phyloP scores from a whole-genome alignment of 202 grass and related monocot genomes.

The Dendrocalamus latiflorus region DNA sequence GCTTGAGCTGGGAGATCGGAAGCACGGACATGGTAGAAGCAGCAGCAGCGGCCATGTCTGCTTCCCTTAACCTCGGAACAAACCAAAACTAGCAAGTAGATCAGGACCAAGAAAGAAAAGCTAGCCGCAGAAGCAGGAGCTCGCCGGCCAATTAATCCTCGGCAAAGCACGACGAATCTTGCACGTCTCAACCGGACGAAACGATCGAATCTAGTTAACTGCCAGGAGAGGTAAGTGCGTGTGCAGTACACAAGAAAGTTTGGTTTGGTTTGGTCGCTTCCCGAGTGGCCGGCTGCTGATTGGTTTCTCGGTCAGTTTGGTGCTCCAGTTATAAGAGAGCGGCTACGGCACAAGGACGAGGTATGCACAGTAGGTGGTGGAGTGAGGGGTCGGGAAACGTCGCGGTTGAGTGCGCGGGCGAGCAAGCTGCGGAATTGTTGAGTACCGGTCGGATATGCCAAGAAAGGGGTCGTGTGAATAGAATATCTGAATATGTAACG shows the following conservation, averaged over 20 bases:
- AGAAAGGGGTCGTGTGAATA: too few relatives aligned
- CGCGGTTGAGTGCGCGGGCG: slow-evolving; percentile 31
- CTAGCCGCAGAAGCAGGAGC: neutral
- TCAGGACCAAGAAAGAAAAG: neutral
- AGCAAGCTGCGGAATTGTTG: too few relatives aligned
- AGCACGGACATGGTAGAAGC: slow-evolving; percentile 50
- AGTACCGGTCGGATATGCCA: too few relatives aligned
- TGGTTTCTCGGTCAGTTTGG: neutral
- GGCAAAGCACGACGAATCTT: neutral
- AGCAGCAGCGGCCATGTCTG: neutral
- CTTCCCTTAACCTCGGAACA: neutral
- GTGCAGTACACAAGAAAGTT: neutral
- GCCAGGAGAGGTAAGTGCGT: neutral
- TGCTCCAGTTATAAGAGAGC: slow-evolving; percentile 23
- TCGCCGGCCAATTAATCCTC: slow-evolving; percentile 12
- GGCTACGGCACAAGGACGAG: neutral
- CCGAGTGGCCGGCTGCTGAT: neutral
- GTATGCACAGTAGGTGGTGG: neutral
- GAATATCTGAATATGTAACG: too few relatives aligned
- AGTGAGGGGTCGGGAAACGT: slow-evolving; percentile 33
- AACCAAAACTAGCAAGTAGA: neutral
- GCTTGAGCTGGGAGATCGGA: slow-evolving; percentile 40
- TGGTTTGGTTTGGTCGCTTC: neutral
- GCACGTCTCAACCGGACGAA: slow-evolving; percentile 26
- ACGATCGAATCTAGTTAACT: neutral